phyloP scores from a whole-genome alignment of 768 basidiomycete species.

The Boletus sp. region DNA sequence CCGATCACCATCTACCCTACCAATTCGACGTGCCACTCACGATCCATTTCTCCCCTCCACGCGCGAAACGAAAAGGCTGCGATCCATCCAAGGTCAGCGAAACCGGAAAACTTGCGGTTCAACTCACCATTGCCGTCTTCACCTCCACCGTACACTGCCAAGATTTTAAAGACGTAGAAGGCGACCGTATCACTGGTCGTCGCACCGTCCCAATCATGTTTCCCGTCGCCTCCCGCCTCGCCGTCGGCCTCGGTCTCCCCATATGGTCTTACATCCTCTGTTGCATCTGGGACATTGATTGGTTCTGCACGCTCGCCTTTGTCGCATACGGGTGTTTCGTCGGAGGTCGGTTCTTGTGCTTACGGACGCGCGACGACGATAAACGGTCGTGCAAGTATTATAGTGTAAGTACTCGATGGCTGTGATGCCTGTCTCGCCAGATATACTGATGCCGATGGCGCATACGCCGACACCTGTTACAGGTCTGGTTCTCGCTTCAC shows the following conservation, averaged over 20 bases:
- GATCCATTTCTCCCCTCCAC: neutral
- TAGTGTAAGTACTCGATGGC: constrained; percentile 27
- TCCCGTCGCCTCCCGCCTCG: constrained; percentile 37
- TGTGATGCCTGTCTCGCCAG: accelerated
- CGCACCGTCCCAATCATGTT: constrained; percentile 45
- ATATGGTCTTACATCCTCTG: constrained; percentile 39
- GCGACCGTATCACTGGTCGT: constrained; percentile 40
- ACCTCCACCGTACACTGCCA: constrained; percentile 49
- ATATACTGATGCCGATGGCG: neutral
- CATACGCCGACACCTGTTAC: neutral
- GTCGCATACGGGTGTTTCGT: constrained; percentile 33
- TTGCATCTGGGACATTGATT: constrained; percentile 36
- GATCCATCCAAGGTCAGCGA: constrained; percentile 27
- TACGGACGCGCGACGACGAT: constrained; percentile 30
- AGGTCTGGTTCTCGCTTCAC: constrained; percentile 38
- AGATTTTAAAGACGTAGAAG: constrained; percentile 47
- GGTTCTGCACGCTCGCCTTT: constrained; percentile 26
- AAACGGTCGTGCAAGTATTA: constrained; percentile 38
- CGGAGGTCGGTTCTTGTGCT: constrained; percentile 33
- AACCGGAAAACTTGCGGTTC: constrained; percentile 32
- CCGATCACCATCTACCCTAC: neutral
- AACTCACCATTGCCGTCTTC: constrained; percentile 38
- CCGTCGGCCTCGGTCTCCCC: constrained; percentile 34
- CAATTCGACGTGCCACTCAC: neutral
- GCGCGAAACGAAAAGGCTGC: constrained; percentile 10